Evolutionary conservation across 495 filamentous ascomycete species (phyloP).

Genomic region (Aspergillus biplanus): DNA sequence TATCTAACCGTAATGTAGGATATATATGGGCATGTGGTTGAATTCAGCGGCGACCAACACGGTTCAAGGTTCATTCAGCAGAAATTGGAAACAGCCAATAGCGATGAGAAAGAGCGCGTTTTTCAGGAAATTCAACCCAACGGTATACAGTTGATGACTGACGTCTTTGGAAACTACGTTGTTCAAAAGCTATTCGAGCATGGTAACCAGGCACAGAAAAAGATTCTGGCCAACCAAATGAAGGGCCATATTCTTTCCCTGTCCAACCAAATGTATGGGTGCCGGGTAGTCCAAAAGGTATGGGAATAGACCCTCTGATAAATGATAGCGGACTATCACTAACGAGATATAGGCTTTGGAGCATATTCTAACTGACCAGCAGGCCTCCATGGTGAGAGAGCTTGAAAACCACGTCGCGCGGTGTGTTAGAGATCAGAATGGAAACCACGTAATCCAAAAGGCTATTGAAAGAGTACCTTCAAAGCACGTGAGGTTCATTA

Average conservation of each 20-base stretch:
- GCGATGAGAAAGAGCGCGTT: slow-evolving; percentile 94
- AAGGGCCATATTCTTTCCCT: slow-evolving; percentile 77
- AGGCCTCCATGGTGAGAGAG: slow-evolving; percentile 82
- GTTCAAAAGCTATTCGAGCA: slow-evolving; percentile 98
- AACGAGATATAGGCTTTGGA: slow-evolving; percentile 72
- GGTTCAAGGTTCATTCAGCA: slow-evolving; percentile 96
- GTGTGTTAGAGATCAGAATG: slow-evolving; percentile 88
- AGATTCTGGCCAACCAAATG: slow-evolving; percentile 82
- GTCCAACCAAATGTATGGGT: slow-evolving; percentile 91
- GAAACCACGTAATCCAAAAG: slow-evolving; percentile 97
- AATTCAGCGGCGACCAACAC: slow-evolving; percentile 95
- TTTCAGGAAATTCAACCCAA: slow-evolving; percentile 87
- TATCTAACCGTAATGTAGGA: slow-evolving; percentile 55
- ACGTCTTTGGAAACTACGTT: slow-evolving; percentile 98
- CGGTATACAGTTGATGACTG: slow-evolving; percentile 86
- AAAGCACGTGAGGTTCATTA: slow-evolving; percentile 84
- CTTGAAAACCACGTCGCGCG: slow-evolving; percentile 76
- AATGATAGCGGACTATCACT: slow-evolving; percentile 17
- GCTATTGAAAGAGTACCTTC: slow-evolving; percentile 85
- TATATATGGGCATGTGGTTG: slow-evolving; percentile 86
- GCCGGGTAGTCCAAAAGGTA: slow-evolving; percentile 93
- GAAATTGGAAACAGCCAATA: slow-evolving; percentile 92
- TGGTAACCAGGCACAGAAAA: slow-evolving; percentile 93
- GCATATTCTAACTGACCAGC: slow-evolving; percentile 87
- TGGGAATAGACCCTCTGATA: no score